Evolutionary conservation across 257 asterid genomes (phyloP), one percentile per base, ranked within the genome.

Genomic region (Leonotis leonurus): DNA sequence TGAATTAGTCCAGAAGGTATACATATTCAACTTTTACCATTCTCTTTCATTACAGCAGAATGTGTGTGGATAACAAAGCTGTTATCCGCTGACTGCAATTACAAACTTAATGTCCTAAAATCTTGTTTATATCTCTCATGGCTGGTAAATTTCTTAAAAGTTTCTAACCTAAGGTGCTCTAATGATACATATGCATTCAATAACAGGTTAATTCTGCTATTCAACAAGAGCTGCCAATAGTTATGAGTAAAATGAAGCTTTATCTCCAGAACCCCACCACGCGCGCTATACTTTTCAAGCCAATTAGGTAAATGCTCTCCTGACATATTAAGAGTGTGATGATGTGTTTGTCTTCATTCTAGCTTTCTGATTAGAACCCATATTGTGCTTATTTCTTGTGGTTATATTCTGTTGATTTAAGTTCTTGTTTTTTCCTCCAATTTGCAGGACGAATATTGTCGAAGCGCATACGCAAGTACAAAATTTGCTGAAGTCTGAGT

Each of bases 231-330:
- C 86, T 93, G 70, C 96, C 97, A 0, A 74, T 48, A 62, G 90
- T 89, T 41, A 80, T 81, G 94, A 73, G 44, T n/a, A 93, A 87
- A 79, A 84, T 93, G 99, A 89, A 85, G 84, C 95, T 93, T 72
- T 93, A 93, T 80, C 88, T 93, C 75, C 99, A 87, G 75, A 89
- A 89, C 68, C 86, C 95, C 25, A 83, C 95, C 2, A 93, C 99
- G 2, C 95, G 96, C 1, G 90, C 95, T 18, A 89, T 93, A 73
- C 97, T 93, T 65, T 93, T 87, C 78, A 87, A 76, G 74, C 99
- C 99, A 44, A 93, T 93, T 35, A 89, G 90, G 99, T 93, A 89
- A 91, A 68, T 49, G 35, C 62, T 25, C 65, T 32, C 43, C 64
- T 37, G 37, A 3, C 56, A 21, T 16, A n/a, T 43, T 13, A 11